Conservation (phyloP, 208 protist species). For the Trypanosoma theileri region DNA sequence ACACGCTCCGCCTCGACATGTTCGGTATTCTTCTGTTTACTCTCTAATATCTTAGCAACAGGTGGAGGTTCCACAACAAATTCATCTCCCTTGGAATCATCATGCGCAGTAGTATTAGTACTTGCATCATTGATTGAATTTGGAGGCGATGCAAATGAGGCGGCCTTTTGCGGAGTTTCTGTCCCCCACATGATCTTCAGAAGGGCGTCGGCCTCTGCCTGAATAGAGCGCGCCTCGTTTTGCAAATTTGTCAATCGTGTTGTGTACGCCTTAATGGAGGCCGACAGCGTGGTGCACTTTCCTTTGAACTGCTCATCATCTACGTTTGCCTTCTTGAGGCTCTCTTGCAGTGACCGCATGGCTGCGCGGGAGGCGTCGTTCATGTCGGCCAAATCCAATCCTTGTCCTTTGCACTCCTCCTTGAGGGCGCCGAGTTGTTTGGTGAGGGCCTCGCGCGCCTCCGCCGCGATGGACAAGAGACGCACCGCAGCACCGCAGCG, state of each 20-base stretch:
- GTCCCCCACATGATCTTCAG: slow-evolving; percentile 86
- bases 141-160: slow-evolving; percentile 60
- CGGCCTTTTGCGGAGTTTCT: slow-evolving; percentile 46
- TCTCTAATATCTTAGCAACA: slow-evolving; percentile 50
- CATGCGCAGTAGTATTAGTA: neutral
- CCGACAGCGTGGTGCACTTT: slow-evolving; percentile 67
- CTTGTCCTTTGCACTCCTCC: slow-evolving; percentile 86
- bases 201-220: slow-evolving; percentile 71
- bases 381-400: slow-evolving; percentile 88
- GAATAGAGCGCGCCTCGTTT: slow-evolving; percentile 81
- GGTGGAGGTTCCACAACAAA: slow-evolving; percentile 75
- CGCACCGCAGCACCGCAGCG: slow-evolving; percentile 4
- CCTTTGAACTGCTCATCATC: slow-evolving; percentile 77
- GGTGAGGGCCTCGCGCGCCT: slow-evolving; percentile 64
- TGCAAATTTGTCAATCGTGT: slow-evolving; percentile 79
- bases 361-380: slow-evolving; percentile 71
- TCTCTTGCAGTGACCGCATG: slow-evolving; percentile 59
- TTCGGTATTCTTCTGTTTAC: slow-evolving; percentile 36
- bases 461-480: slow-evolving; percentile 38
- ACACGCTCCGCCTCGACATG: slow-evolving; percentile 81
- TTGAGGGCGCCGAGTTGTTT: slow-evolving; percentile 78
- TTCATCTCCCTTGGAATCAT: slow-evolving; percentile 23
- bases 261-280: slow-evolving; percentile 88
- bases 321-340: slow-evolving; percentile 35
- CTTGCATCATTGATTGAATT: neutral